Evolutionary conservation across 169 alveolate genomes (phyloP), one percentile per base, ranked within the genome.

Genomic region (Plasmodium blacklocki): DNA sequence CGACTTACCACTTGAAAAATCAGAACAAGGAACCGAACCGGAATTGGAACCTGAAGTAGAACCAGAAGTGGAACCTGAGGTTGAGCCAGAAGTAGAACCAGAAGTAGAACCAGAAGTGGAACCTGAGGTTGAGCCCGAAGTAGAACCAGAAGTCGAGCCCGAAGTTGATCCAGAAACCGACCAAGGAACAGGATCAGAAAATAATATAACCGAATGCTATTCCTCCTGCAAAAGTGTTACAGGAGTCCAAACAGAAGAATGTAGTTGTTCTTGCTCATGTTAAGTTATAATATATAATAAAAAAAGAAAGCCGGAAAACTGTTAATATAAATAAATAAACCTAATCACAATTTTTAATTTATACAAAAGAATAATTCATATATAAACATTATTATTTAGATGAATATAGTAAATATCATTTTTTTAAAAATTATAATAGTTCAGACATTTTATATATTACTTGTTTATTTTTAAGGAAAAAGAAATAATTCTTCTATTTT

Each of bases 181-280:
- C 47, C 11, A 39, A 39, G 47, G 47, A 66, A 12, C 54, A 39
- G 23, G 12, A 18, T 12, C 66, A 39, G 62, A 64, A 39, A 58
- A 78, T 66, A 64, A 32, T 14, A 29, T 50, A 66, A 39, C 43
- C 19, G 89, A 78, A 78, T 78, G 89, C 29, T 64, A n/a, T 39
- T 78, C 89, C 47, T 78, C 89, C 54, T 78, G 89, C 47, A 64
- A 78, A 45, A 78, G 78, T 78, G 78, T 49, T 21, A 78, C 89
- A 43, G 89, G 89, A 9, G 68, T 78, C n/a, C 89, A 78, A 64
- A 78, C 89, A 5, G 89, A 78, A 56, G 89, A 78, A 66, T 78
- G 89, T 58, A 78, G 78, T 49, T 78, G 89, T 60, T 78, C 89
- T 39, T 78, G 89, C 14, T 78, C 12, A 23, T 78, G 89, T 78